A percentile compares a stretch with the other conserved stretches of the same genome.
Conservation (phyloP, 2,329 filamentous ascomycete species). For the Monilinia fructicola region DNA sequence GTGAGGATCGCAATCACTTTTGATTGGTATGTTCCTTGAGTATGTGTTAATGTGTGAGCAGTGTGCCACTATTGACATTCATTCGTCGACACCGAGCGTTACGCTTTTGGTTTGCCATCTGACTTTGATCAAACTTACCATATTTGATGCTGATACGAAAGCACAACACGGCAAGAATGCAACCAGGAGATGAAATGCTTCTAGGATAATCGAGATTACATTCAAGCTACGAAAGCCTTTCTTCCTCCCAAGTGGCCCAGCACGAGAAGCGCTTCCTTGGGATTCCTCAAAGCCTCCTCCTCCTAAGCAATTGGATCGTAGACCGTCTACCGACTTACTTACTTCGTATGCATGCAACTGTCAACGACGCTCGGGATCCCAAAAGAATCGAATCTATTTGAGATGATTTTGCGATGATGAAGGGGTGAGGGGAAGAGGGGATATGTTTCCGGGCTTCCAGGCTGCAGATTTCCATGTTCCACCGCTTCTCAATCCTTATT, state of each 20-base stretch:
- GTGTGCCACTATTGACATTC: slow-evolving; percentile 11
- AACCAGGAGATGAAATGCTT: slow-evolving; percentile 12
- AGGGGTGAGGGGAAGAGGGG: slow-evolving; percentile 6
- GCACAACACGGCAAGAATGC: slow-evolving; percentile 18
- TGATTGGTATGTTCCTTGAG: not conserved
- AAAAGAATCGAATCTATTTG: not conserved
- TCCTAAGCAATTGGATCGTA: not conserved
- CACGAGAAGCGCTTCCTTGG: not conserved
- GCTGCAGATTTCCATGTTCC: slow-evolving; percentile 21
- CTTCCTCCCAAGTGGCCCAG: not conserved
- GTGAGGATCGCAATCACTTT: not conserved
- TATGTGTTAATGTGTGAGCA: slow-evolving; percentile 7
- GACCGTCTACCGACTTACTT: slow-evolving; percentile 1
- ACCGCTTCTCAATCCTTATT: slow-evolving; percentile 13
- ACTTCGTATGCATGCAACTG: slow-evolving; percentile 13
- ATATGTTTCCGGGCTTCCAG: slow-evolving; percentile 20
- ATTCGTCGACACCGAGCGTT: slow-evolving; percentile 9
- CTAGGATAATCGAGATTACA: slow-evolving; percentile 7
- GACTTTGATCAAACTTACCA: slow-evolving; percentile 13
- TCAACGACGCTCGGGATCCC: slow-evolving; percentile 2
- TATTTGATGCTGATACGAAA: slow-evolving; percentile 4
- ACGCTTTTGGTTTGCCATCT: slow-evolving; percentile 8
- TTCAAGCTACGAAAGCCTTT: slow-evolving; percentile 6
- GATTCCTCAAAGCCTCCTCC: slow-evolving; percentile 3
- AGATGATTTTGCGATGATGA: not conserved